Percentiles rank a stretch among this genome's conserved stretches.
These are phyloP conservation scores for Ophiocordyceps camponoti-saundersi DNA, from an alignment of 2,329 filamentous ascomycete genomes.

Conservation along the genomic window DNA sequence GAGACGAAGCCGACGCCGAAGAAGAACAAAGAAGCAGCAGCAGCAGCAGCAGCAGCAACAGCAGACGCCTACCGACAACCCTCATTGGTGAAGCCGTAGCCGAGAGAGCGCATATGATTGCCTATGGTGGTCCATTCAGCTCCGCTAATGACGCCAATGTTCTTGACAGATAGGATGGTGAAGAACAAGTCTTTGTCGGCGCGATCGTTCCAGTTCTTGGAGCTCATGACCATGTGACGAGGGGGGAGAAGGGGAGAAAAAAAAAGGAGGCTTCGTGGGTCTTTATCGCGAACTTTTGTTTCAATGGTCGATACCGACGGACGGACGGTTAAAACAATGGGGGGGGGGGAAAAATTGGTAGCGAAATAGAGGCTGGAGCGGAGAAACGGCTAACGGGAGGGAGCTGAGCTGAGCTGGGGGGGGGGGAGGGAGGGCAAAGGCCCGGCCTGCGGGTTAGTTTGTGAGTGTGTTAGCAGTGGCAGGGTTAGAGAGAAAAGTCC, in stretches of 20 bases:
- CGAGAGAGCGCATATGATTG: slow-evolving; percentile 39
- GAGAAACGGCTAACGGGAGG: slow-evolving; percentile 1
- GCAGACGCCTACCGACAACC: slow-evolving; percentile 37
- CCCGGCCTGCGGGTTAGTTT: too few relatives aligned
- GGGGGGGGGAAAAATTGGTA: slow-evolving; percentile 20
- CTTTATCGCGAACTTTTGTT: background rate
- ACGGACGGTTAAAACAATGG: slow-evolving; percentile 24
- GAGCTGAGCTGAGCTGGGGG: too few relatives aligned
- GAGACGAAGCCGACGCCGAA: background rate
- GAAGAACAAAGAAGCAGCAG: background rate
- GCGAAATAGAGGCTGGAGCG: slow-evolving; percentile 9
- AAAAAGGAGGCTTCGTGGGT: background rate
- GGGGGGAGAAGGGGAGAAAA: slow-evolving; percentile 7
- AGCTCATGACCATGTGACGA: slow-evolving; percentile 22
- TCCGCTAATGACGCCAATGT: slow-evolving; percentile 45
- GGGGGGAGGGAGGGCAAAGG: too few relatives aligned
- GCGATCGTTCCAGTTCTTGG: slow-evolving; percentile 44
- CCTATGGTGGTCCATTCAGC: slow-evolving; percentile 45
- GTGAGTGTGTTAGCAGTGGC: too few relatives aligned
- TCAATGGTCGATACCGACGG: slow-evolving; percentile 1
- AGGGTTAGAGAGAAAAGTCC: too few relatives aligned
- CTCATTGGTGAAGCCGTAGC: slow-evolving; percentile 48
- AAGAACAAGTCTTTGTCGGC: slow-evolving; percentile 48
- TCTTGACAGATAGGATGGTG: slow-evolving; percentile 43
- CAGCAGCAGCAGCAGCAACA: background rate